phyloP scores from a whole-genome alignment of 2,329 filamentous ascomycete genomes.

The Cephalotrichum gorgonifer region DNA sequence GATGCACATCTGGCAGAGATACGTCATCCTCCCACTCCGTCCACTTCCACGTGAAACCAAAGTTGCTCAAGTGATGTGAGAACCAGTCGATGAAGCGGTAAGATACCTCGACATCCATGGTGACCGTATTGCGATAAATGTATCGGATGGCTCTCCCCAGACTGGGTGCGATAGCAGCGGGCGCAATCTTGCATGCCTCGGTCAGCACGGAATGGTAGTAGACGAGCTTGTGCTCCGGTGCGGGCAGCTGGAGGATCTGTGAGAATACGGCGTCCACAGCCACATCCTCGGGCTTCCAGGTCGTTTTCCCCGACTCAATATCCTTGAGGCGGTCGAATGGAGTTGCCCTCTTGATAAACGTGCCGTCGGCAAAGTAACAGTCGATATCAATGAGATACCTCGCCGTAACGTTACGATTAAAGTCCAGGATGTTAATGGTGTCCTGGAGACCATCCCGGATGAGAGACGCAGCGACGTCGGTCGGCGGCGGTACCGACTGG shows the following conservation, averaged over 20 bases:
- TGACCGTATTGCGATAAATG: slow-evolving; percentile 72
- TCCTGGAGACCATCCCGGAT: slow-evolving; percentile 80
- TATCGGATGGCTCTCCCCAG: slow-evolving; percentile 87
- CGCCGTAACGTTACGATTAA: slow-evolving; percentile 79
- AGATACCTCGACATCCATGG: slow-evolving; percentile 76
- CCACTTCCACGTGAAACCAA: slow-evolving; percentile 99
- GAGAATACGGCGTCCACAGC: slow-evolving; percentile 97
- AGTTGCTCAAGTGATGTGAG: slow-evolving; percentile 93
- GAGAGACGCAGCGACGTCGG: slow-evolving; percentile 68
- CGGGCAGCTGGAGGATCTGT: slow-evolving; percentile 80
- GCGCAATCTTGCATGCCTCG: slow-evolving; percentile 90
- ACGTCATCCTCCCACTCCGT: slow-evolving; percentile 91
- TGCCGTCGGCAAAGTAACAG: slow-evolving; percentile 82
- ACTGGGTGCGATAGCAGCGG: slow-evolving; percentile 90
- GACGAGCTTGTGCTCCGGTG: slow-evolving; percentile 83
- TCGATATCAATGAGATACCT: slow-evolving; percentile 90
- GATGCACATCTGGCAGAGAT: slow-evolving; percentile 63
- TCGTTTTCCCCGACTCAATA: slow-evolving; percentile 53
- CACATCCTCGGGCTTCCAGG: slow-evolving; percentile 97
- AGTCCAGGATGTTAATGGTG: slow-evolving; percentile 88
- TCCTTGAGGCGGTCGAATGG: slow-evolving; percentile 81
- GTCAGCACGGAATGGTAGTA: slow-evolving; percentile 95
- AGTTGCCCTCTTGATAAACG: slow-evolving; percentile 88
- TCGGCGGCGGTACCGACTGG: slow-evolving; percentile 73
- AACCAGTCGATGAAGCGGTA: slow-evolving; percentile 97